Percentiles rank a stretch among this genome's conserved stretches.
Evolutionary conservation across 805 yeast species (phyloP).

Genomic region (Cyberlindnera mycetangii): DNA sequence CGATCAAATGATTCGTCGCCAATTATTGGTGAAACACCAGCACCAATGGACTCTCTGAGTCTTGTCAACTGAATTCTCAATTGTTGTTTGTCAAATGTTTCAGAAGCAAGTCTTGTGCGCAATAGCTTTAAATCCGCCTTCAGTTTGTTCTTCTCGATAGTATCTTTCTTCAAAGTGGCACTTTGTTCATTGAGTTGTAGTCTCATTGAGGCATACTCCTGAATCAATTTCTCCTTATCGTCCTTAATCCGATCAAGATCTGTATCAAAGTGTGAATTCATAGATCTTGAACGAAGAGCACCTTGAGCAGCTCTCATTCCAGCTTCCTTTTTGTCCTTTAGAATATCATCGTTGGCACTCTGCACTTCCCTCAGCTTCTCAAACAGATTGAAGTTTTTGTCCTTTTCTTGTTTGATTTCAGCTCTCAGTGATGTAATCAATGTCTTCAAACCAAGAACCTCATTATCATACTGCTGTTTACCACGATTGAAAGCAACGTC

Average conservation of each 20-base stretch:
- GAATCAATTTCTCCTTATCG: constrained; percentile 27
- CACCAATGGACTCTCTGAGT: constrained; percentile 21
- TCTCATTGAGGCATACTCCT: constrained; percentile 47
- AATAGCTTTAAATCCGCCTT: constrained; percentile 56
- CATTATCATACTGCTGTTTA: constrained; percentile 40
- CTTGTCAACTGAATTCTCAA: constrained; percentile 41
- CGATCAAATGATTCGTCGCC: constrained; percentile 25
- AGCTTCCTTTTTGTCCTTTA: constrained; percentile 23
- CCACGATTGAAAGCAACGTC: constrained; percentile 44
- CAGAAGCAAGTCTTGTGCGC: constrained; percentile 64
- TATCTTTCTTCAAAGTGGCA: constrained; percentile 46
- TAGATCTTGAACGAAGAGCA: constrained; percentile 24
- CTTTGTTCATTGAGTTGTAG: constrained; percentile 50
- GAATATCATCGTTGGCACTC: constrained; percentile 33
- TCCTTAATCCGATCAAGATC: constrained; percentile 24
- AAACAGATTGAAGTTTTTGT: constrained; percentile 29
- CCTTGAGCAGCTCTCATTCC: constrained; percentile 26
- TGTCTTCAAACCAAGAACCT: constrained; percentile 36
- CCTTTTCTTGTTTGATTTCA: constrained; percentile 30
- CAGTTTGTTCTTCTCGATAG: constrained; percentile 40
- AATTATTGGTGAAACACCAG: constrained; percentile 22
- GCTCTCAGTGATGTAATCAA: constrained; percentile 17
- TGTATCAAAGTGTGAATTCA: constrained; percentile 20
- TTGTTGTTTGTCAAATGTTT: constrained; percentile 54
- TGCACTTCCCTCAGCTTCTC: constrained; percentile 28